Conservation (phyloP, 2,329 filamentous ascomycete genomes). For the Diaporthe humulicola region DNA sequence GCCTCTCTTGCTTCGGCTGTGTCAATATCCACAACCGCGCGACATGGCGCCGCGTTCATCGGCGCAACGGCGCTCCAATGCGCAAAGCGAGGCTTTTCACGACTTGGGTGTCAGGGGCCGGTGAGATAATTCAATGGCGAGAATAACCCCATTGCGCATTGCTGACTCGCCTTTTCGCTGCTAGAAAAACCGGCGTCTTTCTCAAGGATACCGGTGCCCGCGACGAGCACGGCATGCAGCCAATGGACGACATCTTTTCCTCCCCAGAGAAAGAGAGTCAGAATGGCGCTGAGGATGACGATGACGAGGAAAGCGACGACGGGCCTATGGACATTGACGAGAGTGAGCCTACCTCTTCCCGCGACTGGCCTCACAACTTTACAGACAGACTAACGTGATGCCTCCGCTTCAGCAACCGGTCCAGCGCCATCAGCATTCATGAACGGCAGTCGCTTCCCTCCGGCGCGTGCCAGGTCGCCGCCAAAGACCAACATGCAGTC, state of each 20-base stretch:
- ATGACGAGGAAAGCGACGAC: slow-evolving; percentile 52
- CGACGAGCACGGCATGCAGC: slow-evolving; percentile 94
- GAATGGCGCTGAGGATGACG: slow-evolving; percentile 50
- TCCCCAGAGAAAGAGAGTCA: slow-evolving; percentile 75
- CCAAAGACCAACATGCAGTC: slow-evolving; percentile 72
- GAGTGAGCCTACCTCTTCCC: slow-evolving; percentile 55
- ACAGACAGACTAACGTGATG: slow-evolving; percentile 13
- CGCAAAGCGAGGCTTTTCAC: slow-evolving; percentile 62
- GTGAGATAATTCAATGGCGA: slow-evolving; percentile 47
- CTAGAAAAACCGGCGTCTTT: slow-evolving; percentile 89
- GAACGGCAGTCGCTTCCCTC: slow-evolving; percentile 61
- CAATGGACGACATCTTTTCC: slow-evolving; percentile 88
- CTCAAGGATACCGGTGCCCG: slow-evolving; percentile 83
- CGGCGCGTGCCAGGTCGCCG: slow-evolving; percentile 68
- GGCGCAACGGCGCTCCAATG: slow-evolving; percentile 52
- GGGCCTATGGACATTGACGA: slow-evolving; percentile 61
- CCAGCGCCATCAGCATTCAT: slow-evolving; percentile 67
- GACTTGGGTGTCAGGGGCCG: slow-evolving; percentile 64
- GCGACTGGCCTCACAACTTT: no score
- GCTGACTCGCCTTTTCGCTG: neutral
- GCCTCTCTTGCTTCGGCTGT: slow-evolving; percentile 9
- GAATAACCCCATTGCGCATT: neutral
- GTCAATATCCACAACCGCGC: slow-evolving; percentile 25
- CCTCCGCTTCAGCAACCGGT: slow-evolving; percentile 57
- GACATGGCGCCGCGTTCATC: slow-evolving; percentile 55